phyloP scores from a whole-genome alignment of 2,329 filamentous ascomycete genomes.

The Trichoderma atroviride region DNA sequence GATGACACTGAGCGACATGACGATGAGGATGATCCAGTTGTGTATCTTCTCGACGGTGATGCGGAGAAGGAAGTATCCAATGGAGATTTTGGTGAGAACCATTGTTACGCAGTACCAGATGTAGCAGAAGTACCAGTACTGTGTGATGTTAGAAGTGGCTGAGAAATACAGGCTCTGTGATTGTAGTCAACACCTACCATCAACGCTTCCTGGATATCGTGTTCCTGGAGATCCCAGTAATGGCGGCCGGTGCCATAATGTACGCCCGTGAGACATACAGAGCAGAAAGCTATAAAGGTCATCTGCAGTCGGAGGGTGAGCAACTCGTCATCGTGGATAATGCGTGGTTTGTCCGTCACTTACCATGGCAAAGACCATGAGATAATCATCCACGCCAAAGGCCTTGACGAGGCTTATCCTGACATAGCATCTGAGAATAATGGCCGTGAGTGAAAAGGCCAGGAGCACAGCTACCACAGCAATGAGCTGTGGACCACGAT shows the following conservation, averaged over 20 bases:
- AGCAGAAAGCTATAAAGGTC: neutral
- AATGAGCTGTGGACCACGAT: neutral
- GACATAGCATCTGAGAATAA: neutral
- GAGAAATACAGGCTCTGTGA: neutral
- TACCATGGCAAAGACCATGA: neutral
- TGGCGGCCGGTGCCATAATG: neutral
- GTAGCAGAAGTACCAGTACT: slow-evolving; percentile 2
- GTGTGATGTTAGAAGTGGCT: neutral
- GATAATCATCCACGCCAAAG: neutral
- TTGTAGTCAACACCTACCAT: neutral
- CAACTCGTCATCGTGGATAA: neutral
- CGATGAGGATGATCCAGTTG: neutral
- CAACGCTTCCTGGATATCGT: neutral
- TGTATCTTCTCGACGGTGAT: neutral
- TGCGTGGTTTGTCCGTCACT: neutral
- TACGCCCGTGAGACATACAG: neutral
- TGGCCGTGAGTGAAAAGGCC: neutral
- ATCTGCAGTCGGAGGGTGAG: neutral
- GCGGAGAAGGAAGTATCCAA: neutral
- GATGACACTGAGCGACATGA: neutral
- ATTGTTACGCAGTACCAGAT: neutral
- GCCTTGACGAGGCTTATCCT: neutral
- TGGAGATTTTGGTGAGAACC: neutral
- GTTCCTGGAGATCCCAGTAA: neutral
- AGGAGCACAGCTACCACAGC: neutral